Base-by-base conservation (phyloP, 495 filamentous ascomycete genomes). In the Aspergillus egyptiacus region DNA sequence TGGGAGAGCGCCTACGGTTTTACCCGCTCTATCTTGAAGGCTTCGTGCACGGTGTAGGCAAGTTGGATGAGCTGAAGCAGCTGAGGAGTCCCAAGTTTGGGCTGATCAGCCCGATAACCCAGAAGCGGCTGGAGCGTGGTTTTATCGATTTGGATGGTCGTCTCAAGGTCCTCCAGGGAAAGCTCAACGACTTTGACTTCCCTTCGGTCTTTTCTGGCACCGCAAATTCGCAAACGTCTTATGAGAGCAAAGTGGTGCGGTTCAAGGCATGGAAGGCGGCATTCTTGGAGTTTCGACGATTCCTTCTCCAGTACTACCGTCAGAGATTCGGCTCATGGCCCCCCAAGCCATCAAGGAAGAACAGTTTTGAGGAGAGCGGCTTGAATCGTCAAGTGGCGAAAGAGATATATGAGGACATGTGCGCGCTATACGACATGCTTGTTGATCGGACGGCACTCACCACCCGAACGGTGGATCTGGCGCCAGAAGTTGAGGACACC, bases 291-390 rank as follows among this genome's bases (percentile, higher is more conserved):
- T 86, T 89, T 74, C 79, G 89, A 28, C 84, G 80, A 46, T 85
- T 86, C 52, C 76, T 86, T 13, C 71, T 95, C 40, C 70, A 73
- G 40, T 86, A 88, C 67, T 94, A 93, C 65, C 89, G 89, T 58
- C 67, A 81, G 38, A 77, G 80, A 41, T 94, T 95, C 60, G 94
- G 94, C 31, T 83, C 84, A 42, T 98, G 93, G 93, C 91, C 94
- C 15, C 93, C 94, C 28, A 93, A 91, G 62, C 89, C 89, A 0
- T 89, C 82, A 31, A 96, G 96, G 73, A 96, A 95, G 74, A 95
- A 95, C 58, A 76, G 83, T 9, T 93, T 95, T 37, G 84, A 86
- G 14, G 88, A 88, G 54, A 80, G 69, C 51, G 93, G 93, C 4
- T 74, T 98, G 31, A 97, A 96, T 61, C 79, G 93, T 4, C 68